A percentile compares a stretch with the other conserved stretches of the same genome.
Conservation (phyloP, 2,329 filamentous ascomycete species). For the Penicillium rolfsii region DNA sequence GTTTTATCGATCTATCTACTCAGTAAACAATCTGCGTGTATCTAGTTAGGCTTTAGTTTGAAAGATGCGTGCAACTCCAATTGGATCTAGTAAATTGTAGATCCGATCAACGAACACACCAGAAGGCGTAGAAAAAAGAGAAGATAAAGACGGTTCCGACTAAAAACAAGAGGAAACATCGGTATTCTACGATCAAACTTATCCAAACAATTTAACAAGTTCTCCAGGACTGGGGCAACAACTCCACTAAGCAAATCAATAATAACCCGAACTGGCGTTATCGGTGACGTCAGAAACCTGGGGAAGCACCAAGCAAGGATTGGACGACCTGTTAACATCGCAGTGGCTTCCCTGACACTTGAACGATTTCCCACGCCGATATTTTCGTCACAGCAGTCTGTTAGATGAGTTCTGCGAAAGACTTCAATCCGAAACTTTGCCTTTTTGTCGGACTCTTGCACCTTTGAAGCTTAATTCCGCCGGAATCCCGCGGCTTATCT, state of each 20-base stretch:
- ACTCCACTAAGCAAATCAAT: background rate
- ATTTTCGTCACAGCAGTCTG: no score
- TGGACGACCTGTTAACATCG: background rate
- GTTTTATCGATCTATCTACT: conserved; percentile 22
- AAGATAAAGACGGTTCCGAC: background rate
- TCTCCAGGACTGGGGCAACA: background rate
- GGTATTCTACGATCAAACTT: background rate
- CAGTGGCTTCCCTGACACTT: background rate
- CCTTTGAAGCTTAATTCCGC: background rate
- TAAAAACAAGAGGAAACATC: background rate
- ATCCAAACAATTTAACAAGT: background rate
- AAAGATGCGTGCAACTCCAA: conserved; percentile 25
- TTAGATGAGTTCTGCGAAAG: background rate
- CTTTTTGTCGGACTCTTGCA: background rate
- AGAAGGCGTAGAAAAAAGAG: no score
- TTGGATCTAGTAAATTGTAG: background rate
- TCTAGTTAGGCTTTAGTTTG: conserved; percentile 16
- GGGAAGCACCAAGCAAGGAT: conserved; percentile 7
- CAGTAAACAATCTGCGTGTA: conserved; percentile 22
- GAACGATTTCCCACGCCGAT: background rate
- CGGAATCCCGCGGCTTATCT: conserved; percentile 4
- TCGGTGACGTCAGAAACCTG: conserved; percentile 19
- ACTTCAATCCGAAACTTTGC: background rate
- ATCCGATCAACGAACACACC: background rate
- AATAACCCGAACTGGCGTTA: background rate